Percentiles rank a stretch among this genome's conserved stretches.
Evolutionary conservation across 306 rosid species (phyloP).

Genomic region (Pyrus bretschneideri): DNA sequence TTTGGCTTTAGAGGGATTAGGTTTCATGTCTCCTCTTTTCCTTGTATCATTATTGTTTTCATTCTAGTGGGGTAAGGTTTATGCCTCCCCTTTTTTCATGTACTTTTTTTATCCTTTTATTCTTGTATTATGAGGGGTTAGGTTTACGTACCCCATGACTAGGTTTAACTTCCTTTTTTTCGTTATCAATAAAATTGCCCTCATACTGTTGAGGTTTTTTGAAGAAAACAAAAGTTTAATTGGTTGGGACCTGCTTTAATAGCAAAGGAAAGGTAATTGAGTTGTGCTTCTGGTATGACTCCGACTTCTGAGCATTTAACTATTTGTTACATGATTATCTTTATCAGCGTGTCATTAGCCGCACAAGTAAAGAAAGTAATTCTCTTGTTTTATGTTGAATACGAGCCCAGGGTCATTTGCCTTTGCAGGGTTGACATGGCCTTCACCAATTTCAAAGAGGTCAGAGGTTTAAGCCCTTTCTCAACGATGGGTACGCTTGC

Average conservation of each 20-base stretch:
- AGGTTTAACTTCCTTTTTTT: too few relatives aligned
- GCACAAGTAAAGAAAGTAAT: conserved; percentile 53
- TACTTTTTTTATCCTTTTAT: too few relatives aligned
- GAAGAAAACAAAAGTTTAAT: too few relatives aligned
- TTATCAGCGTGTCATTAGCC: conserved; percentile 33
- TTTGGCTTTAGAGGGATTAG: too few relatives aligned
- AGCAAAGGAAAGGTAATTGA: conserved; percentile 49
- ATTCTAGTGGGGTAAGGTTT: too few relatives aligned
- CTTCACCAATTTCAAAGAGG: conserved; percentile 40
- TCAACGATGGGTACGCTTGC: not conserved
- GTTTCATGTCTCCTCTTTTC: too few relatives aligned
- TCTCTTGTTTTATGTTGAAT: conserved; percentile 32
- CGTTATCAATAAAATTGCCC: too few relatives aligned
- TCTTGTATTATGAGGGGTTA: too few relatives aligned
- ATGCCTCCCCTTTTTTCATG: too few relatives aligned
- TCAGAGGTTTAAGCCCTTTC: not conserved
- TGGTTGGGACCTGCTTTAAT: not conserved
- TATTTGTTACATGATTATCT: conserved; percentile 7
- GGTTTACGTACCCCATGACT: too few relatives aligned
- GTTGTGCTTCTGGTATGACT: conserved; percentile 21
- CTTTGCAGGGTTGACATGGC: conserved; percentile 42
- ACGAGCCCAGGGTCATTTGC: conserved; percentile 52
- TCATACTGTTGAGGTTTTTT: too few relatives aligned
- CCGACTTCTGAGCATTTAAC: conserved; percentile 27
- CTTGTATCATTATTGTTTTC: too few relatives aligned